Evolutionary conservation across 2,329 filamentous ascomycete species (phyloP), one percentile per base, ranked within the genome.

Genomic region (Akanthomyces lecanii): DNA sequence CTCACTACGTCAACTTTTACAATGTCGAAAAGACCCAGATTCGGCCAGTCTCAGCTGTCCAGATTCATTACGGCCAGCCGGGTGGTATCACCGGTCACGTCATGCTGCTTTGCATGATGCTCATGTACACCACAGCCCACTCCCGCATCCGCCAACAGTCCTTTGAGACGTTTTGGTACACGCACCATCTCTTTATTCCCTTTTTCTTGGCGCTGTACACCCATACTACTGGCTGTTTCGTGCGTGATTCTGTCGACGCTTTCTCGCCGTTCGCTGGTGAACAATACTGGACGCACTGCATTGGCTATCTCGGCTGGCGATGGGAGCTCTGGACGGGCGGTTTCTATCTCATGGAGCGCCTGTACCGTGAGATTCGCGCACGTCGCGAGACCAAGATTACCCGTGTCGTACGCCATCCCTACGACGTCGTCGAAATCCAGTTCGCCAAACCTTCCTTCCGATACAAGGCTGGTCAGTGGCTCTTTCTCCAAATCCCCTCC

Each of bases 121-220:
- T 99, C 66, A 99, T 99, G 83, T 99, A 96, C 78, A 99, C 95
- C 1, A 97, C 93, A 0, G 90, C 95, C 3, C 95, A 99, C 73
- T 85, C 89, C 70, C 90, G 91, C 68, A 98, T 99, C 67, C 90
- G 95, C 61, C 94, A 98, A 74, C 95, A 99, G 74, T 96, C 92
- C 0, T 99, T 93, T 73, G 95, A 99, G 78, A 96, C 94, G 0
- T 99, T 99, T 75, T 99, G 95, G 95, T 99, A 99, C 78, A 97
- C 92, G 0, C 95, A 99, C 77, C 95, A 99, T 71, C 85, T 99
- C n/a, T 98, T 98, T 72, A 90, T 99, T 65, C 94, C 95, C 1
- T 99, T 99, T 76, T 78, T 98, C 71, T 82, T 99, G 51, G 94
- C 86, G 52, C 87, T 99, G 69, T 99, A 98, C 77, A 98, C 94